A percentile compares a stretch with the other conserved stretches of the same genome.
Conservation (phyloP, 306 rosid genomes). For the Biancaea sappan region DNA sequence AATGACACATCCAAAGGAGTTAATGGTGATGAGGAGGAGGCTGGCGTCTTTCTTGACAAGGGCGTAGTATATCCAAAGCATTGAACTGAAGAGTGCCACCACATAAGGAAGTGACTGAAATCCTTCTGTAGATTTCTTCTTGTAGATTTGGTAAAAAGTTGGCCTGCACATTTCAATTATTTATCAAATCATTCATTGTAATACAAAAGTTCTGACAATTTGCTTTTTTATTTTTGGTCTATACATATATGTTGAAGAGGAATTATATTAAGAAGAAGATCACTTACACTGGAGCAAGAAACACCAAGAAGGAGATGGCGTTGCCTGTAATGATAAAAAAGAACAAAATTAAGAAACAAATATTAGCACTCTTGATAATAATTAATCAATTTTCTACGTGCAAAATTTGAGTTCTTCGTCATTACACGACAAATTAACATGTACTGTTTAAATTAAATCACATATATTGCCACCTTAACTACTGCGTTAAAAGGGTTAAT, state of each 20-base stretch:
- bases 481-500: not conserved
- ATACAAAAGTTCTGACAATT: no score
- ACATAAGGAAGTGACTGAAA: constrained; percentile 84
- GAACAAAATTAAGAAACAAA: constrained; percentile 3
- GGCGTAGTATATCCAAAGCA: constrained; percentile 92
- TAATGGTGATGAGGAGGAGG: constrained; percentile 85
- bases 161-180: constrained; percentile 65
- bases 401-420: not conserved
- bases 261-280: no score
- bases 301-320: constrained; percentile 79
- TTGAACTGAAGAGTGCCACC: constrained; percentile 80
- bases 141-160: constrained; percentile 76
- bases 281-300: constrained; percentile 90
- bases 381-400: no score
- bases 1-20: constrained; percentile 74
- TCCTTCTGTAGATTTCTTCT: constrained; percentile 80
- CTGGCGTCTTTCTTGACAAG: constrained; percentile 58
- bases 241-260: no score
- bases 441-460: not conserved
- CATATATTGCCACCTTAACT: not conserved
- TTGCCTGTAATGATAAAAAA: constrained; percentile 57
- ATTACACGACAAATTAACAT: not conserved
- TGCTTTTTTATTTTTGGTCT: no score
- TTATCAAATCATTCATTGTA: no score
- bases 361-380: constrained; percentile 19